Conservation (phyloP, 2,329 filamentous ascomycete genomes). For the Botrytis byssoidea region DNA sequence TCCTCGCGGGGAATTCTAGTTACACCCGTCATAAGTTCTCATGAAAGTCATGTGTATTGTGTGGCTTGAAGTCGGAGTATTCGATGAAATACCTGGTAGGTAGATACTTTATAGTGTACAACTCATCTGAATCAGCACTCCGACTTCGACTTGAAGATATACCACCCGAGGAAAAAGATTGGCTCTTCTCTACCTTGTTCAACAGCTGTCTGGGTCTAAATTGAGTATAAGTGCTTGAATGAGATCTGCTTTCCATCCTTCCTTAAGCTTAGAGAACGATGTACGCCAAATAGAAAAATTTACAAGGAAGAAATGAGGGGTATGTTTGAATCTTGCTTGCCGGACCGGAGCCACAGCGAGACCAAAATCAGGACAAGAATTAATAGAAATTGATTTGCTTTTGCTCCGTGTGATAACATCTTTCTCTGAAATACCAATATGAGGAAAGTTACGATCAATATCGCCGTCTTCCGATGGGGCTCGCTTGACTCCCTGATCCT, state of each 20-base stretch:
- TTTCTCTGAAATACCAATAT: too few relatives aligned
- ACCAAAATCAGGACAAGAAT: not conserved
- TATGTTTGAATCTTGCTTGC: not conserved
- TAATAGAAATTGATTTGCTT: not conserved
- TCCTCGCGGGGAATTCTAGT: not conserved
- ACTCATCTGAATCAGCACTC: not conserved
- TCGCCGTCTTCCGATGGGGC: not conserved
- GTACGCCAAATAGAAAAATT: not conserved
- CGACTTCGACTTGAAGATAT: not conserved
- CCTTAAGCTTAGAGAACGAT: not conserved
- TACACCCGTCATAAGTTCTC: not conserved
- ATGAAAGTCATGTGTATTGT: not conserved
- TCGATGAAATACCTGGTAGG: not conserved
- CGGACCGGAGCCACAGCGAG: not conserved
- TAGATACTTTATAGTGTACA: not conserved
- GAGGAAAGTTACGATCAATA: not conserved
- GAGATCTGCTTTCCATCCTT: not conserved
- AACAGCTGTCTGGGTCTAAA: not conserved
- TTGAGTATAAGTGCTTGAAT: not conserved
- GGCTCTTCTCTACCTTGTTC: not conserved
- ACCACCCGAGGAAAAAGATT: not conserved
- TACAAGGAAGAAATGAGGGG: conserved; percentile 14
- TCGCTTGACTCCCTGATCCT: conserved; percentile 9
- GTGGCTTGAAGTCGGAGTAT: not conserved
- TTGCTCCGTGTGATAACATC: not conserved